A percentile compares a stretch with the other conserved stretches of the same genome.
phyloP scores from a whole-genome alignment of 2,329 filamentous ascomycete species.

The Fusarium sp. region DNA sequence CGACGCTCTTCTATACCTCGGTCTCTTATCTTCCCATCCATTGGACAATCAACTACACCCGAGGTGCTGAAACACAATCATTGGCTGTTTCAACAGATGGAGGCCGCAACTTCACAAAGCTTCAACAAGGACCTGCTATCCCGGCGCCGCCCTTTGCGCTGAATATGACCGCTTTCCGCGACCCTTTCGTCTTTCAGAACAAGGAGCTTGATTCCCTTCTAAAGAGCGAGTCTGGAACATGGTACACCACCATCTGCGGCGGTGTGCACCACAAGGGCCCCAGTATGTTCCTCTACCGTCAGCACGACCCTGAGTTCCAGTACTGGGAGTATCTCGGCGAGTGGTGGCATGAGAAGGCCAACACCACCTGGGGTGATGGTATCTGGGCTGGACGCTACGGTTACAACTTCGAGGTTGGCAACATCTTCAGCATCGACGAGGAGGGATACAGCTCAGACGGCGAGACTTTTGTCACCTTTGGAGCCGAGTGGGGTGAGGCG shows the following conservation, averaged over 20 bases:
- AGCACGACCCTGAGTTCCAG: slow-evolving; percentile 44
- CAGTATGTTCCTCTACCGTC: slow-evolving; percentile 44
- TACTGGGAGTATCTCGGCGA: slow-evolving; percentile 47
- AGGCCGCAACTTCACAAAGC: slow-evolving; percentile 44
- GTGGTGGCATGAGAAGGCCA: slow-evolving; percentile 56
- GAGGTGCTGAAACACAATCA: slow-evolving; percentile 61
- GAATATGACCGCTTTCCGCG: slow-evolving; percentile 46
- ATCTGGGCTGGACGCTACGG: slow-evolving; percentile 56
- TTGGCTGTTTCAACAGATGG: slow-evolving; percentile 59
- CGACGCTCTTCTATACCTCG: slow-evolving; percentile 61
- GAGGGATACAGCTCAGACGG: slow-evolving; percentile 57
- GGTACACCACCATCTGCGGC: slow-evolving; percentile 44
- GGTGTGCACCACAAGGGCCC: slow-evolving; percentile 42
- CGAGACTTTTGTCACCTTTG: slow-evolving; percentile 57
- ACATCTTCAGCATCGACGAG: slow-evolving; percentile 57
- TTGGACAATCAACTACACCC: slow-evolving; percentile 61
- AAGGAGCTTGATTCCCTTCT: slow-evolving; percentile 35
- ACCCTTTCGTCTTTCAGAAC: slow-evolving; percentile 45
- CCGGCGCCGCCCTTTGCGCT: slow-evolving; percentile 39
- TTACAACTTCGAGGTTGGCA: slow-evolving; percentile 62
- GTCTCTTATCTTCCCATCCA: slow-evolving; percentile 60
- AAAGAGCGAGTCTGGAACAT: slow-evolving; percentile 36
- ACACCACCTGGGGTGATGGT: slow-evolving; percentile 54
- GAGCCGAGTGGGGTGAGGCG: slow-evolving; percentile 59
- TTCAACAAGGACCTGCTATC: slow-evolving; percentile 41